phyloP scores from a whole-genome alignment of 1,284 basidiomycete genomes.

The Neonothopanus nambi region DNA sequence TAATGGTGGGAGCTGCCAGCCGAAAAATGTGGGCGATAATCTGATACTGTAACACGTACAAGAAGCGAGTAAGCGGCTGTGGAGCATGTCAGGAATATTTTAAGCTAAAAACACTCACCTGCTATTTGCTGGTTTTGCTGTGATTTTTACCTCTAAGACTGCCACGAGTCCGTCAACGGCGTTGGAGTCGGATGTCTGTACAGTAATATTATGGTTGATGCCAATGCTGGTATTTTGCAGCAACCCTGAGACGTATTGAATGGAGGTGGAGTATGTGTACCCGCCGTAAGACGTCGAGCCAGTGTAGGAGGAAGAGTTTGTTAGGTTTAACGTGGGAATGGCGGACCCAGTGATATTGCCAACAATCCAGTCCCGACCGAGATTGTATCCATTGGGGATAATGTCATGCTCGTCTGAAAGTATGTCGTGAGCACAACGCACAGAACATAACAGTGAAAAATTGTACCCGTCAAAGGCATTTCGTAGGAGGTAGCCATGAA shows the following conservation, averaged over 20 bases:
- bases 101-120: neutral
- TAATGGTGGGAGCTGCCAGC: slow-evolving; percentile 12
- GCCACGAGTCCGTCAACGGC: slow-evolving; percentile 88
- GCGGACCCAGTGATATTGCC: slow-evolving; percentile 70
- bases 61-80: neutral
- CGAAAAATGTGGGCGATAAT: neutral
- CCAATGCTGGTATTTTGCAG: slow-evolving; percentile 67
- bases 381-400: slow-evolving; percentile 46
- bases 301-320: slow-evolving; percentile 57
- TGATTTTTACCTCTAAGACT: slow-evolving; percentile 75
- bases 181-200: slow-evolving; percentile 54
- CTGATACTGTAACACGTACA: neutral
- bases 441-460: neutral
- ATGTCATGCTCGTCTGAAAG: slow-evolving; percentile 43
- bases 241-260: slow-evolving; percentile 68
- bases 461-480: slow-evolving; percentile 56
- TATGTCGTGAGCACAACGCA: slow-evolving; percentile 1
- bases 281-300: slow-evolving; percentile 56
- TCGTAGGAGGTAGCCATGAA: slow-evolving; percentile 87
- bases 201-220: slow-evolving; percentile 77
- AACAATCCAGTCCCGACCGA: slow-evolving; percentile 74
- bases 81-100: neutral
- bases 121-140: slow-evolving; percentile 35
- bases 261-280: slow-evolving; percentile 73
- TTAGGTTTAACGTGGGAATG: slow-evolving; percentile 56